phyloP scores from a whole-genome alignment of 129 eudicot genomes.

The Flaveria ramosissima region DNA sequence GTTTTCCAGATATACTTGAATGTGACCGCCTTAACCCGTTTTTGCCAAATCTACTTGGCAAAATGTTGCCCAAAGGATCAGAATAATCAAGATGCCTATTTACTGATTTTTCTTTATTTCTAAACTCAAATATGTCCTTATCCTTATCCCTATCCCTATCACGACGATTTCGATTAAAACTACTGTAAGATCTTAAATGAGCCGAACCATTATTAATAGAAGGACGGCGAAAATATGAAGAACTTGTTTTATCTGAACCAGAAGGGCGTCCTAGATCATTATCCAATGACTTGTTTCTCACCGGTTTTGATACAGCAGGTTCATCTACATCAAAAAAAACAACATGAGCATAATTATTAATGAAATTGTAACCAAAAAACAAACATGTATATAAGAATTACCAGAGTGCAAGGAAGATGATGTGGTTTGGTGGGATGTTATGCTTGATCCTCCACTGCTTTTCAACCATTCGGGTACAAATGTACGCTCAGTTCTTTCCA shows the following conservation, averaged over 20 bases:
- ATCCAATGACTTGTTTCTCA: constrained; percentile 53
- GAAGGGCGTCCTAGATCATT: constrained; percentile 53
- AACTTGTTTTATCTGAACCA: constrained; percentile 59
- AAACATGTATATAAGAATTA: constrained; percentile 24
- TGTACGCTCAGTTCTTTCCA: constrained; percentile 95
- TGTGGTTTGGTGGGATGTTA: constrained; percentile 43
- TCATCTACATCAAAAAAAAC: constrained; percentile 50
- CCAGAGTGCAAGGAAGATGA: constrained; percentile 63
- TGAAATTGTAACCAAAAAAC: not conserved
- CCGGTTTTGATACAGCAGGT: constrained; percentile 41
- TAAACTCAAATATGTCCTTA: constrained; percentile 47
- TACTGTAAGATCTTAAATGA: constrained; percentile 55
- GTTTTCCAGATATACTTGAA: constrained; percentile 60
- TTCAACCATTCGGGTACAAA: constrained; percentile 94
- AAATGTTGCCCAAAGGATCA: constrained; percentile 57
- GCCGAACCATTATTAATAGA: constrained; percentile 72
- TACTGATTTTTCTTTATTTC: constrained; percentile 54
- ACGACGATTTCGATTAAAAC: constrained; percentile 65
- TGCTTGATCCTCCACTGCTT: constrained; percentile 55
- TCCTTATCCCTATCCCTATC: constrained; percentile 79
- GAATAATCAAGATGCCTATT: constrained; percentile 50
- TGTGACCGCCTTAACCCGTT: constrained; percentile 75
- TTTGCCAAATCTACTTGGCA: constrained; percentile 57
- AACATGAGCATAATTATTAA: not conserved
- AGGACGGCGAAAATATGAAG: constrained; percentile 66